phyloP scores from a whole-genome alignment of 345 rosid genomes.

The Linum trigynum region DNA sequence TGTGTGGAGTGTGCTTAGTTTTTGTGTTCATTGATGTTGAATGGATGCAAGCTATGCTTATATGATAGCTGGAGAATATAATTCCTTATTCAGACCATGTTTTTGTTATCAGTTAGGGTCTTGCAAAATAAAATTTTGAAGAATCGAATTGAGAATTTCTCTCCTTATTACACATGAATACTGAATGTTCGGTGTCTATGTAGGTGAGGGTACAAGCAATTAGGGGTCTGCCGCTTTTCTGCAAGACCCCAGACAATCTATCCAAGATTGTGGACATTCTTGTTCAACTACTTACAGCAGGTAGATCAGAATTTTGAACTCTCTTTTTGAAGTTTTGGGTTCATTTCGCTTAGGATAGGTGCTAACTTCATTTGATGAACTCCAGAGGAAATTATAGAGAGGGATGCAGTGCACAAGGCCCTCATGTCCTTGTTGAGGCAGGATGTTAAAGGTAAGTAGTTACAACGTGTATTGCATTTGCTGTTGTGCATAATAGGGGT shows the following conservation, averaged over 20 bases:
- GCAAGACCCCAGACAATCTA: constrained; percentile 69
- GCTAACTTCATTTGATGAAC: constrained; percentile 9
- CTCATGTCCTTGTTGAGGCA: constrained; percentile 90
- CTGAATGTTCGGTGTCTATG: constrained; percentile 10
- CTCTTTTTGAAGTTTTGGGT: constrained; percentile 1
- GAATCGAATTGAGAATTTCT: background rate
- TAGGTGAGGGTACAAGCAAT: constrained; percentile 99
- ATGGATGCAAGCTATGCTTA: no score
- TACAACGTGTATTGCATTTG: no score
- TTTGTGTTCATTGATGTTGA: background rate
- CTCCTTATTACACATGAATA: background rate
- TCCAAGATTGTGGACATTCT: constrained; percentile 85
- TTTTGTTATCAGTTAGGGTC: background rate
- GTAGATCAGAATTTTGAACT: constrained; percentile 28
- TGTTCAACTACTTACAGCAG: constrained; percentile 65
- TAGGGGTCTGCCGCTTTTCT: constrained; percentile 86
- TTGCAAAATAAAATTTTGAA: background rate
- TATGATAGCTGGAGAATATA: no score
- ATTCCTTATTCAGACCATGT: no score
- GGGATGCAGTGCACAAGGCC: constrained; percentile 97
- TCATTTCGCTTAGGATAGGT: constrained; percentile 4
- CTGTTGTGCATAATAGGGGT: background rate
- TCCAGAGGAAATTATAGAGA: constrained; percentile 83
- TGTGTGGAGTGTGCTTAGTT: background rate
- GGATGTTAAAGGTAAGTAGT: constrained; percentile 80